phyloP scores from a whole-genome alignment of 73 alveolate genomes.

The Paramecium pentaurelia region DNA sequence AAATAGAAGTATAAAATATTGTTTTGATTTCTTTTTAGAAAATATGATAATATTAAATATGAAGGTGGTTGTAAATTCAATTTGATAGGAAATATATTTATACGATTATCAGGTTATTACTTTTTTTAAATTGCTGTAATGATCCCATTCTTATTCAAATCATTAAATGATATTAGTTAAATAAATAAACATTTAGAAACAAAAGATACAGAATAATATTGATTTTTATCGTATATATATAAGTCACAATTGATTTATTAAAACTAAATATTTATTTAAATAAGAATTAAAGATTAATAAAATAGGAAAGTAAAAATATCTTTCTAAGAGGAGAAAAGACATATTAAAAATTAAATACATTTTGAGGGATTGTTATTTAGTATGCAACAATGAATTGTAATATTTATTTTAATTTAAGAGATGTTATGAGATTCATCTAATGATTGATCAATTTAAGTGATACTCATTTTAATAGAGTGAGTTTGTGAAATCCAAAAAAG shows the following conservation, averaged over 20 bases:
- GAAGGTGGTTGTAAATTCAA: not conserved
- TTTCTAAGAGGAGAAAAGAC: not conserved
- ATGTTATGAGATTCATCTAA: not conserved
- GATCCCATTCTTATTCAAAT: not conserved
- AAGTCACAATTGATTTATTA: not conserved
- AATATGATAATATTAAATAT: conserved; percentile 3
- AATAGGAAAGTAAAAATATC: not conserved
- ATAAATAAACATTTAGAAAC: not conserved
- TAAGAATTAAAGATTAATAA: not conserved
- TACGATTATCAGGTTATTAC: not conserved
- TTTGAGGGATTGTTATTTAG: not conserved
- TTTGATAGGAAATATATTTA: not conserved
- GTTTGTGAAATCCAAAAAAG: not conserved
- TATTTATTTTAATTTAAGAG: not conserved
- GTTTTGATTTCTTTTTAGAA: not conserved
- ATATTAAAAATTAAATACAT: not conserved
- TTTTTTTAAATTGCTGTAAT: not conserved
- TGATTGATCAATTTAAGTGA: not conserved
- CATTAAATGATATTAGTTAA: not conserved
- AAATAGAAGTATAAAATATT: not conserved
- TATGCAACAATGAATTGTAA: not conserved
- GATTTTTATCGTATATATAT: not conserved
- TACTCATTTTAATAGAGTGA: not conserved
- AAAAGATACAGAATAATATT: not conserved
- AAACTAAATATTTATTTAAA: not conserved